Percentiles rank a stretch among this genome's conserved stretches.
Evolutionary conservation across 2,329 filamentous ascomycete species (phyloP).

Genomic region (Calonectria honghensis): DNA sequence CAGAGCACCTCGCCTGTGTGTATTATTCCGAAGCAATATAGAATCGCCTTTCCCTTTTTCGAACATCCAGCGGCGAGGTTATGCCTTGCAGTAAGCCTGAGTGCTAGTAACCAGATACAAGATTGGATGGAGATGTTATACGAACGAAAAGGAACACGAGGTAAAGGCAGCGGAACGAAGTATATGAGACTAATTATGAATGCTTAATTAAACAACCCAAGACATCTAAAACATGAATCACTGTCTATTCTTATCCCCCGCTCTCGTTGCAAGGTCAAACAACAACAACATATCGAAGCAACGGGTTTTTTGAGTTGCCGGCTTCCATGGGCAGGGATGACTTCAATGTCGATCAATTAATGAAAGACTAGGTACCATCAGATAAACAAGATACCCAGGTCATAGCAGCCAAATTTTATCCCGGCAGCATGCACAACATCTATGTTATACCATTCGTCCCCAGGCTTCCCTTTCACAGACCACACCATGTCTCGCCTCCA

Average conservation of each 20-base stretch:
- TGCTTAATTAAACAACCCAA: background rate
- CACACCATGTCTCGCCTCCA: background rate
- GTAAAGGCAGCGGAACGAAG: background rate
- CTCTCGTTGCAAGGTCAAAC: background rate
- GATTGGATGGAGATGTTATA: background rate
- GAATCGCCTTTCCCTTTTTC: background rate
- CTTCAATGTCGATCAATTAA: background rate
- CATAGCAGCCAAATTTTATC: background rate
- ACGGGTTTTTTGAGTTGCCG: background rate
- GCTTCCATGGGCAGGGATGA: background rate
- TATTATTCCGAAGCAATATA: background rate
- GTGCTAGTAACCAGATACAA: background rate
- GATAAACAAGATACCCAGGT: background rate
- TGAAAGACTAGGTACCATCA: background rate
- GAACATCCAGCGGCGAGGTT: background rate
- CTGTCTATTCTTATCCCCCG: background rate
- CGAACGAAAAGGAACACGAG: background rate
- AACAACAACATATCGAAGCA: background rate
- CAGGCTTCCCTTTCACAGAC: background rate
- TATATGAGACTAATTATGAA: background rate
- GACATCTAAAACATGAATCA: background rate
- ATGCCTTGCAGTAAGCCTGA: background rate
- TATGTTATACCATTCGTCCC: background rate
- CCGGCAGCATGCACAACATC: background rate
- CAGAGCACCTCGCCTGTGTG: too few species aligned